Percentiles rank a stretch among this genome's conserved stretches.
phyloP scores from a whole-genome alignment of 2,329 filamentous ascomycete genomes.

The Sarocladium strictum region DNA sequence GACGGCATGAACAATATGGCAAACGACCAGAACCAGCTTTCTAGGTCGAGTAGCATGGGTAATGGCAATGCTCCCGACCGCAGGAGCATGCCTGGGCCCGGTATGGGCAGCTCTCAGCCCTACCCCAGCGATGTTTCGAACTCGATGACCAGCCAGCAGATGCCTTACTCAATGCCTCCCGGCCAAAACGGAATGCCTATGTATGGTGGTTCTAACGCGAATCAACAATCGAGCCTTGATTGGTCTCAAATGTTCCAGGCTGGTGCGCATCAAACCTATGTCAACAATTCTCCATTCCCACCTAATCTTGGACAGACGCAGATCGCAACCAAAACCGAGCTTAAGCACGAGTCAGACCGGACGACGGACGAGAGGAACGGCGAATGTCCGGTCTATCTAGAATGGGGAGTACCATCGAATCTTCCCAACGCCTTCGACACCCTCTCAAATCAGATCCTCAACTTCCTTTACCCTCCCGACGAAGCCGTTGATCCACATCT shows the following conservation, averaged over 20 bases:
- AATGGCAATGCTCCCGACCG: conserved; percentile 51
- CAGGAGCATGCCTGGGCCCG: conserved; percentile 44
- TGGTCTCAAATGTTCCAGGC: conserved; percentile 76
- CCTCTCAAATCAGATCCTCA: conserved; percentile 49
- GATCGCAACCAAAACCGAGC: conserved; percentile 64
- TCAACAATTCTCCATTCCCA: conserved; percentile 51
- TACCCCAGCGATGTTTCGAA: conserved; percentile 53
- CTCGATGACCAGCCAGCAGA: conserved; percentile 60
- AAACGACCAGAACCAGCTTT: conserved; percentile 57
- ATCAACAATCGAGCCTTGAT: conserved; percentile 60
- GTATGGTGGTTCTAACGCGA: conserved; percentile 54
- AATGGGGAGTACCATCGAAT: conserved; percentile 41
- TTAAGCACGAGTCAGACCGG: conserved; percentile 48
- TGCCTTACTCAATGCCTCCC: conserved; percentile 59
- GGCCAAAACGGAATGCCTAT: conserved; percentile 59
- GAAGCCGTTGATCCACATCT: conserved; percentile 43
- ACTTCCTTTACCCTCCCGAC: conserved; percentile 48
- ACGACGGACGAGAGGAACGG: conserved; percentile 39
- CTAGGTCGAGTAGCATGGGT: conserved; percentile 55
- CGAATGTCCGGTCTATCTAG: conserved; percentile 43
- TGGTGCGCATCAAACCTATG: conserved; percentile 61
- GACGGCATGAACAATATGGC: conserved; percentile 55
- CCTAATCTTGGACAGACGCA: conserved; percentile 64
- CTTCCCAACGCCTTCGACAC: conserved; percentile 45
- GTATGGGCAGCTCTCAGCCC: conserved; percentile 44